Percentiles rank a stretch among this genome's conserved stretches.
phyloP scores from a whole-genome alignment of 2,329 filamentous ascomycete species.

The Neoarthrinium moseri region DNA sequence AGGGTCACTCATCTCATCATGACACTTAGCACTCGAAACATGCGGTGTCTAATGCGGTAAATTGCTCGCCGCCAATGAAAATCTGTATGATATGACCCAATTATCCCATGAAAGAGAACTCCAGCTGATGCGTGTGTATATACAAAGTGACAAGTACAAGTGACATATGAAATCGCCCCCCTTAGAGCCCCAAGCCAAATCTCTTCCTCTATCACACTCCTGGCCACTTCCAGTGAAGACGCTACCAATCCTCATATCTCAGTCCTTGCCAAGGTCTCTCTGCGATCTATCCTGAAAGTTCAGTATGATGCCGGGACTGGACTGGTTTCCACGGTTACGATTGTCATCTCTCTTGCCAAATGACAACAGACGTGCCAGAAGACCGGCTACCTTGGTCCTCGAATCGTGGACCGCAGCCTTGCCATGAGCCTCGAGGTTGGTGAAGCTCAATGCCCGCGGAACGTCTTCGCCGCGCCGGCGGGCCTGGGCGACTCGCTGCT shows the following conservation, averaged over 20 bases:
- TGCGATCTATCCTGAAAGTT: constrained; percentile 5
- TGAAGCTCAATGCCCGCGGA: neutral
- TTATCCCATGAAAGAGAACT: neutral
- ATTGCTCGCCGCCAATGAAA: too few relatives aligned
- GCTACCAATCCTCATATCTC: neutral
- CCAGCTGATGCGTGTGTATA: neutral
- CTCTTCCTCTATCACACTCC: neutral
- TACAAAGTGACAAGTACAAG: neutral
- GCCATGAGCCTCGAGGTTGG: neutral
- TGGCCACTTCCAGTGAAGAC: neutral
- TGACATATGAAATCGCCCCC: neutral
- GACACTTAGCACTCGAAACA: too few relatives aligned
- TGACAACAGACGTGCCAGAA: neutral
- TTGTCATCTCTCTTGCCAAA: neutral
- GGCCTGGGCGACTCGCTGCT: neutral
- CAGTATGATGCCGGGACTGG: neutral
- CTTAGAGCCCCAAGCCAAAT: neutral
- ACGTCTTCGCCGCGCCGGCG: neutral
- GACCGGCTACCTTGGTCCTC: neutral
- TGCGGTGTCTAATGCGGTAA: too few relatives aligned
- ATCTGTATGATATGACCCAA: neutral
- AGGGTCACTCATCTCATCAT: too few relatives aligned
- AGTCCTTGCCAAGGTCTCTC: neutral
- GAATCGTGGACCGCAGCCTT: neutral
- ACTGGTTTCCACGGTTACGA: neutral